Conservation (phyloP, 2,329 filamentous ascomycete genomes). For the Neocucurbitaria cava region DNA sequence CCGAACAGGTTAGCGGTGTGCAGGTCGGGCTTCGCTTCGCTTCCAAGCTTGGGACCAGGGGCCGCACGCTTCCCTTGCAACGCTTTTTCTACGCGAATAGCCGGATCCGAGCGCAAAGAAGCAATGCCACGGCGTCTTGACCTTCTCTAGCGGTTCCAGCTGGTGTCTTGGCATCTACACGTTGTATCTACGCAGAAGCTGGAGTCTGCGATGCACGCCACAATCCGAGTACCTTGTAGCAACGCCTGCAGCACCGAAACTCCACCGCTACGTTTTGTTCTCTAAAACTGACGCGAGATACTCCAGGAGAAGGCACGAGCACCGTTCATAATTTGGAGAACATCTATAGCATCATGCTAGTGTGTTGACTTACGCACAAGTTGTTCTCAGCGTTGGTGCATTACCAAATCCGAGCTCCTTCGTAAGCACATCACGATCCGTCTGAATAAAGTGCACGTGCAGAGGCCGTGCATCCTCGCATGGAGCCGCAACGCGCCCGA, state of each 20-base stretch:
- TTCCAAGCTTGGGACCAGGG: background rate
- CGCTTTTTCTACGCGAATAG: background rate
- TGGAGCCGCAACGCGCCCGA: constrained; percentile 1
- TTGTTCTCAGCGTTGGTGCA: no score
- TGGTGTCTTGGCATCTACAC: background rate
- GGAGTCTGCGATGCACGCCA: no score
- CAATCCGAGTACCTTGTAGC: no score
- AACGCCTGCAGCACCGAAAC: no score
- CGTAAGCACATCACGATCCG: no score
- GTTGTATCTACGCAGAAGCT: background rate
- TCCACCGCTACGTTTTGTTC: no score
- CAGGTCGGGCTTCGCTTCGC: background rate
- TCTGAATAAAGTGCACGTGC: background rate
- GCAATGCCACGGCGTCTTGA: background rate
- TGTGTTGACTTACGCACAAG: no score
- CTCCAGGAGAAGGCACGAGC: no score
- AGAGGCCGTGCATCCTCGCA: background rate
- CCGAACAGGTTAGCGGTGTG: constrained; percentile 1
- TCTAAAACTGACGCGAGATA: no score
- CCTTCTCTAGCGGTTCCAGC: background rate
- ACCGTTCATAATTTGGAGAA: no score
- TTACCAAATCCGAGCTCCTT: no score
- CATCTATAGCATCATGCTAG: no score
- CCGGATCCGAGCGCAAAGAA: background rate
- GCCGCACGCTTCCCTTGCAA: background rate